Conservation (phyloP, 2,329 filamentous ascomycete genomes). For the Fusarium kyushuense region DNA sequence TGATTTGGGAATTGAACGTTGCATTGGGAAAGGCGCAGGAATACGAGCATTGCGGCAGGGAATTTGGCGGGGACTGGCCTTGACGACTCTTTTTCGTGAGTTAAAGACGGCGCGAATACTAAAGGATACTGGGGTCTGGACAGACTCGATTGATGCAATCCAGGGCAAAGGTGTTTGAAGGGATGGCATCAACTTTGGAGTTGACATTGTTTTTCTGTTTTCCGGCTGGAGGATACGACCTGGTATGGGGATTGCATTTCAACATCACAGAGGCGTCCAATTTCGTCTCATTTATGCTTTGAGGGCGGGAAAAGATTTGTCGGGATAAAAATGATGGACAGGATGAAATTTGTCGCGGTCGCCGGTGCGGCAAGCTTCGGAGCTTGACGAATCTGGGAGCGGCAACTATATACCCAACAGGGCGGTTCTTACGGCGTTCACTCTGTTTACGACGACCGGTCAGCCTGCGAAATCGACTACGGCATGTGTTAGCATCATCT, state of each 20-base stretch:
- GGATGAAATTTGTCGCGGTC: conserved; percentile 30
- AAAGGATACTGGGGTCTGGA: conserved; percentile 37
- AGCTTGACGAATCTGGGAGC: conserved; percentile 31
- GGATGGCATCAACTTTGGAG: conserved; percentile 47
- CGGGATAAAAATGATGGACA: conserved; percentile 32
- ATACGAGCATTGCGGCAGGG: conserved; percentile 42
- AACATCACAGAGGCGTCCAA: conserved; percentile 45
- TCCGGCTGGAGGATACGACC: conserved; percentile 38
- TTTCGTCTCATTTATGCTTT: conserved; percentile 44
- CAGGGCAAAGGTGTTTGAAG: conserved; percentile 39
- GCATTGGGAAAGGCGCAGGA: conserved; percentile 48
- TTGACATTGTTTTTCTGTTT: conserved; percentile 43
- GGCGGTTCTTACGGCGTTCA: conserved; percentile 44
- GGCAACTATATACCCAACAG: conserved; percentile 45
- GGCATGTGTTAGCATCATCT: conserved; percentile 42
- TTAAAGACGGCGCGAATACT: conserved; percentile 23
- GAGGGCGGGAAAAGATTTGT: conserved; percentile 28
- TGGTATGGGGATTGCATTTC: conserved; percentile 47
- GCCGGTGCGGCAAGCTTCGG: conserved; percentile 26
- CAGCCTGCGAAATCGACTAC: conserved; percentile 39
- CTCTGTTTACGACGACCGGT: conserved; percentile 33
- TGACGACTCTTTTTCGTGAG: conserved; percentile 18
- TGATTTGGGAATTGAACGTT: conserved; percentile 38
- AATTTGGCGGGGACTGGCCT: conserved; percentile 27
- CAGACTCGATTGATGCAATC: conserved; percentile 39